These are phyloP conservation scores for Apiosordaria backusii DNA, from an alignment of 495 filamentous ascomycete species.

Conservation along the genomic window DNA sequence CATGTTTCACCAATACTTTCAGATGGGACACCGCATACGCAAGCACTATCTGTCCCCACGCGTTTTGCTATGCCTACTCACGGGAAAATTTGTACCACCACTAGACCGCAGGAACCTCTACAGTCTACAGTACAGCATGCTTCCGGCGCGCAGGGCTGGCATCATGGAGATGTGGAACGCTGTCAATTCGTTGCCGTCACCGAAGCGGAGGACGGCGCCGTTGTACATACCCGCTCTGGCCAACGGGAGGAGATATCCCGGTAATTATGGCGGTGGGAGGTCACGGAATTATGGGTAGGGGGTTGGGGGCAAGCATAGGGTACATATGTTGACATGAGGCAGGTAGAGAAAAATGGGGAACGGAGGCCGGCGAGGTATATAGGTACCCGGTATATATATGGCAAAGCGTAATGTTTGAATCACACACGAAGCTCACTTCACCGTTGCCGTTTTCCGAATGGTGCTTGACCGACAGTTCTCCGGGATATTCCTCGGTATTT, in stretches of 20 bases:
- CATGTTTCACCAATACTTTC: slow-evolving; percentile 97
- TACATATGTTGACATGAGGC: background rate
- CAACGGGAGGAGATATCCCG: slow-evolving; percentile 24
- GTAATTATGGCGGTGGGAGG: slow-evolving; percentile 26
- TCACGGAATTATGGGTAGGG: slow-evolving; percentile 27
- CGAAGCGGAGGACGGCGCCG: slow-evolving; percentile 32
- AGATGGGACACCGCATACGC: slow-evolving; percentile 84
- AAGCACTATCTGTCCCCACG: slow-evolving; percentile 90
- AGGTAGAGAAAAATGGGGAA: too few relatives aligned
- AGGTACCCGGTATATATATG: background rate
- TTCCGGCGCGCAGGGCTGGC: slow-evolving; percentile 74
- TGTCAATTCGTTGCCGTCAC: slow-evolving; percentile 54
- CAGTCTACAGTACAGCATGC: slow-evolving; percentile 97
- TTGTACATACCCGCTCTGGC: slow-evolving; percentile 23
- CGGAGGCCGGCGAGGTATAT: background rate
- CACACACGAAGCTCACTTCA: background rate
- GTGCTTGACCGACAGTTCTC: background rate
- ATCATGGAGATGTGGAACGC: slow-evolving; percentile 82
- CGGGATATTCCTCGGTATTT: background rate
- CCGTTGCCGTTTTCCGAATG: background rate
- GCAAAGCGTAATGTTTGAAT: background rate
- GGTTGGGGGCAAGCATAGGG: background rate
- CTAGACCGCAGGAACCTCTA: slow-evolving; percentile 94
- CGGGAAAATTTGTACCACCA: slow-evolving; percentile 83
- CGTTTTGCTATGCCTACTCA: slow-evolving; percentile 82